These are phyloP conservation scores for Tuber umbilicatum DNA, from an alignment of 495 filamentous ascomycete species.

Conservation along the genomic window DNA sequence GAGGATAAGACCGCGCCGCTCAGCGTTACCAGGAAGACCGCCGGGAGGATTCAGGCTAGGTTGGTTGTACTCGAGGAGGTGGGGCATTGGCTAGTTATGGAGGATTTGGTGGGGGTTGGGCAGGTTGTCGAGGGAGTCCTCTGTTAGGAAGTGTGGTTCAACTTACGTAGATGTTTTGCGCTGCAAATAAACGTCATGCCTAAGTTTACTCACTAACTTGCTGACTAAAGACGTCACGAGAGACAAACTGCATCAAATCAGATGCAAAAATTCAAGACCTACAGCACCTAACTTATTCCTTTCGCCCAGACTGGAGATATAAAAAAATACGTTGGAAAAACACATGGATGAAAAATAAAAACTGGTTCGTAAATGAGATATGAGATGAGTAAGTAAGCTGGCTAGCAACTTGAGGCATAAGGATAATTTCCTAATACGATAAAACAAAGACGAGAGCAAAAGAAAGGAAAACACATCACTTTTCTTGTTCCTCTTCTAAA, in stretches of 20 bases:
- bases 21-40: conserved; percentile 31
- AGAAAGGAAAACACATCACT: background rate
- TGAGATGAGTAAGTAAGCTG: background rate
- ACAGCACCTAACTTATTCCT: conserved; percentile 3
- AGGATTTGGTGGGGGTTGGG: conserved; percentile 32
- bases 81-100: conserved; percentile 49
- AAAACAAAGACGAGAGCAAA: background rate
- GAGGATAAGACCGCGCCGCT: conserved; percentile 46
- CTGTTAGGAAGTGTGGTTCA: background rate
- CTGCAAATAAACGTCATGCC: background rate
- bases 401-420: background rate
- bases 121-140: background rate
- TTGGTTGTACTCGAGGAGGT: conserved; percentile 42
- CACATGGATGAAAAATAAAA: background rate
- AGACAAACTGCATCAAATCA: background rate
- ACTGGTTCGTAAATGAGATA: background rate
- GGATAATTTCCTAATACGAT: background rate
- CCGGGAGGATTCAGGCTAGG: conserved; percentile 29
- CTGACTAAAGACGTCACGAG: background rate
- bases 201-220: background rate
- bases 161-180: background rate
- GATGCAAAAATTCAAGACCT: background rate
- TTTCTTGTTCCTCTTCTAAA: background rate
- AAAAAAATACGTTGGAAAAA: background rate
- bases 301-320: background rate